These are phyloP conservation scores for Amphibolis antarctica DNA, from an alignment of 106 monocot species.

Conservation along the genomic window DNA sequence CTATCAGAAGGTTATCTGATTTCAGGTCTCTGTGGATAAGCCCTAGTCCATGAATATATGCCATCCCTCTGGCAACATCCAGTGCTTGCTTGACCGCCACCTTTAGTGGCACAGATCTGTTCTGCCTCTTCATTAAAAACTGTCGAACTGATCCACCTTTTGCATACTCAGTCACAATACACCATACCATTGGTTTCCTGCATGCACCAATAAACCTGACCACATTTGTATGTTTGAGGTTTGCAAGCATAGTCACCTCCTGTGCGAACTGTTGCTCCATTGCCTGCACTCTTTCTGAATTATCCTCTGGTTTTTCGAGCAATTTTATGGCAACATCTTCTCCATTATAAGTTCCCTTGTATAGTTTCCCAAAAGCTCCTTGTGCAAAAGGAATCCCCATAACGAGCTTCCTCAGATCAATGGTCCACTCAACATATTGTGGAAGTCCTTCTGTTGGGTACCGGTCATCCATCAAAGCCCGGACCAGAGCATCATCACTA, in stretches of 20 bases:
- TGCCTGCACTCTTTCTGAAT: conserved; percentile 7
- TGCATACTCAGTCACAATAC: conserved; percentile 28
- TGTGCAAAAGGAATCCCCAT: conserved; percentile 25
- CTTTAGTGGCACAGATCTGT: conserved; percentile 17
- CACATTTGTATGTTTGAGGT: conserved; percentile 15
- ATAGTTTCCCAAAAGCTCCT: conserved; percentile 26
- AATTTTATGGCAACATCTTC: conserved; percentile 25
- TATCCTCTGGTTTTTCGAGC: conserved; percentile 23
- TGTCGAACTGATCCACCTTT: conserved; percentile 25
- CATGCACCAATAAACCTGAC: conserved; percentile 25
- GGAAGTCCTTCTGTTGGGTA: conserved; percentile 15
- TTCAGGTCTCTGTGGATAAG: conserved; percentile 26
- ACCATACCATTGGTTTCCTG: conserved; percentile 23
- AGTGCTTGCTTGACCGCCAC: conserved; percentile 26
- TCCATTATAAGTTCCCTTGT: conserved; percentile 19
- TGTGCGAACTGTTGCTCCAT: conserved; percentile 29
- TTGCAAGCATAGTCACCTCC: conserved; percentile 26
- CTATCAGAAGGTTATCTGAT: conserved; percentile 23
- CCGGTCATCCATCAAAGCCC: conserved; percentile 16
- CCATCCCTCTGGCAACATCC: conserved; percentile 29
- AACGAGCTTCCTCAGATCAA: conserved; percentile 18
- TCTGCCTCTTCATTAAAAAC: conserved; percentile 20
- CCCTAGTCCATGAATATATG: conserved; percentile 20
- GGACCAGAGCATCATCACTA: conserved; percentile 21
- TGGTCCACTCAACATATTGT: conserved; percentile 26